A percentile compares a stretch with the other conserved stretches of the same genome.
Conservation (phyloP, 73 alveolate genomes). For the Durusdinium trenchii region DNA sequence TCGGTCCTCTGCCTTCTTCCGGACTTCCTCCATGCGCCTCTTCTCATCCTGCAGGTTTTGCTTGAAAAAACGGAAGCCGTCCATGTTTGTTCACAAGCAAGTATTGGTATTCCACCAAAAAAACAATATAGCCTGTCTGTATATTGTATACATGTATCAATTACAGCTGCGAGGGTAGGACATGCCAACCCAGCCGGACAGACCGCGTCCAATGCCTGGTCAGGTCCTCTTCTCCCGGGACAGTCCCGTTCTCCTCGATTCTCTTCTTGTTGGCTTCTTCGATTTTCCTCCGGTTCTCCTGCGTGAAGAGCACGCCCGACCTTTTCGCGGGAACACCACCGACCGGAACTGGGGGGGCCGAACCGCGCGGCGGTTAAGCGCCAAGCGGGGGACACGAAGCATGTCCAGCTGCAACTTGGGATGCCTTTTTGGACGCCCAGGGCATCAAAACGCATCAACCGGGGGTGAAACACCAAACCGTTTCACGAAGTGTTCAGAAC, state of each 20-base stretch:
- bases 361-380: no score
- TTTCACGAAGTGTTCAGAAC: no score
- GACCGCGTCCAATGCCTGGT: neutral
- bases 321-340: no score
- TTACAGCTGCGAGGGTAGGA: neutral
- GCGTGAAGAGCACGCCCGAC: neutral
- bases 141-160: no score
- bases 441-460: no score
- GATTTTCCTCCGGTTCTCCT: slow-evolving; percentile 51
- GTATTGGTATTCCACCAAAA: no score
- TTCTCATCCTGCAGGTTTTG: slow-evolving; percentile 59
- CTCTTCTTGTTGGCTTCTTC: slow-evolving; percentile 85
- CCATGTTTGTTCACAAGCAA: neutral
- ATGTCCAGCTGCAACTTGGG: no score
- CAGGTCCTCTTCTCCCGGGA: neutral
- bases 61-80: neutral
- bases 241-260: slow-evolving; percentile 21
- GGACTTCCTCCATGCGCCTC: slow-evolving; percentile 44
- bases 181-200: neutral
- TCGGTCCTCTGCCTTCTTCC: slow-evolving; percentile 61
- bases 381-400: no score
- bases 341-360: no score
- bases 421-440: no score
- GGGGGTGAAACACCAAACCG: no score
- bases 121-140: no score